Base-by-base conservation (phyloP, 441 rosid species). In the Arabidopsis lyrata region DNA sequence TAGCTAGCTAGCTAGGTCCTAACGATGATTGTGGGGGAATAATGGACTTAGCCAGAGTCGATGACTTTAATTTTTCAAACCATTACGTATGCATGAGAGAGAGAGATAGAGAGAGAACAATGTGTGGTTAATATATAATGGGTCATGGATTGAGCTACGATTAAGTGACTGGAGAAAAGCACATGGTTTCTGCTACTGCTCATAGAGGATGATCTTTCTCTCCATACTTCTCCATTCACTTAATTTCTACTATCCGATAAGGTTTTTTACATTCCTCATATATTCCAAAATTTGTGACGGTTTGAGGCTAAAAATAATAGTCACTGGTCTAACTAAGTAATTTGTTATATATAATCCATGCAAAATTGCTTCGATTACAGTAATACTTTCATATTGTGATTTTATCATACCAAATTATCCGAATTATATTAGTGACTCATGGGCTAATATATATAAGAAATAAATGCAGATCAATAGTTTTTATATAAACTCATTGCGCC, bases 161-260 rank as follows among this genome's bases (percentile, higher is more conserved):
- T 49, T 24, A 15, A 15, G 66, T 56, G 72, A 66, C 72, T 59
- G 73, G 0, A 12, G 8, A 74, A 67, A 74, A 50, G 68, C 78
- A 74, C 78, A 74, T 74, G 78, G 78, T 60, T 72, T 74, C 78
- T 74, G 78, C 73, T 11, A 56, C 71, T 55, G 14, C 77, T 74
- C 55, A 59, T 31, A 29, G 47, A 67, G n/a, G 73, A 58, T 50
- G 68, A 67, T 59, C 35, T 14, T 53, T 59, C n/a, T 66, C 73
- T 67, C 73, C 78, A 74, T 74, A 60, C 62, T 55, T 74, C 54
- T 41, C 13, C 73, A 66, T 74, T 66, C 73, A 49, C 68, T 67
- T 74, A 48, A 73, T 12, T 59, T 74, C 9, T 41, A 49, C 5
- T 59, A 66, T 74, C 68, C 34, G 77, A 73, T 59, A 73, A 73